Evolutionary conservation across 805 yeast species (phyloP), one percentile per base, ranked within the genome.

Genomic region (Cyberlindnera mrakii): DNA sequence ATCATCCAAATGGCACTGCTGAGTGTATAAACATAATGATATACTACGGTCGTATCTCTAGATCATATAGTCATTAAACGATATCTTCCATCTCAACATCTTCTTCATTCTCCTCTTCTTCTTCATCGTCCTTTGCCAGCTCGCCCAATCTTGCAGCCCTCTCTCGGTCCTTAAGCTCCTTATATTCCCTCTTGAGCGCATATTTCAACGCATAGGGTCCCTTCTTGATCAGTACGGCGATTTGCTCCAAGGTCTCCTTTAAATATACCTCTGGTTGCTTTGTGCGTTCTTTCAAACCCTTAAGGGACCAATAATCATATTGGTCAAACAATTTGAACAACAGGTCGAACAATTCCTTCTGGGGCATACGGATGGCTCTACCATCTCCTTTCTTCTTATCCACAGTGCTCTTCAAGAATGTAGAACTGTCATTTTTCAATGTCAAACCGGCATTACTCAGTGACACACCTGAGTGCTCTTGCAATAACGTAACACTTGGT

Each of bases 191-290:
- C 66, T 85, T 86, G 58, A 93, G 70, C 45, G 89, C 82, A 65
- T 90, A 93, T 65, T 86, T 90, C 60, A 89, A 75, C 1, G 97
- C 95, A 61, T 91, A 91, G 1, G 99, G 96, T 14, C 99, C 99
- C 60, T 88, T 88, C 62, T 91, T 89, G 55, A 86, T 90, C 58
- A 93, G 73, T 29, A 78, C 75, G 1, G 98, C 98, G 57, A 93
- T 87, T 38, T 84, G 78, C 48, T 91, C 99, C 39, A 93, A 69
- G 45, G 93, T 85, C 60, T 90, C 96, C 59, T 90, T 88, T 50
- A 93, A 70, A 62, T 86, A 95, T 17, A 82, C 82, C 61, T 93
- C 99, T 2, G 99, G 99, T 70, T 93, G 99, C 56, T 83, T 82
- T 3, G 97, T 89, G 53, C 96, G 77, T 61, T 93, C 99, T 58